Conservation (phyloP, 352 stramenopile species). For the Globisporangium orthogonon region DNA sequence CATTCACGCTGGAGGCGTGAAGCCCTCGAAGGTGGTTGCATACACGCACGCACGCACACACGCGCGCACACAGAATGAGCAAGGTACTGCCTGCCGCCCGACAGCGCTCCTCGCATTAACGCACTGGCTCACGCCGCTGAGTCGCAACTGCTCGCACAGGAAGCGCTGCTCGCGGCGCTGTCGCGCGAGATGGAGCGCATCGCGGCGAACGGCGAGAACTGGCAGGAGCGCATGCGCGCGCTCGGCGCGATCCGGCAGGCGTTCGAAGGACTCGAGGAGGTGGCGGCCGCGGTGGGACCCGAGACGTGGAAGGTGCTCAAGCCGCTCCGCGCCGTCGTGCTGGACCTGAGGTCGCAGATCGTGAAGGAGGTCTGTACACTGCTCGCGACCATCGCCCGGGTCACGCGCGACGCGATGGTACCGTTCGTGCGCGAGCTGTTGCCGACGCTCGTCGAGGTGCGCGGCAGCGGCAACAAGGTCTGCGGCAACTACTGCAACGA, state of each 20-base stretch:
- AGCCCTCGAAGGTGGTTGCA: too few species aligned
- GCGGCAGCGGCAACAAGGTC: slow-evolving; percentile 79
- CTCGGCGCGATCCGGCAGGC: slow-evolving; percentile 55
- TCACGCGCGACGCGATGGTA: slow-evolving; percentile 74
- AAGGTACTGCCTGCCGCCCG: background rate
- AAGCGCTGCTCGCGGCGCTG: slow-evolving; percentile 29
- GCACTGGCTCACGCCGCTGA: too few species aligned
- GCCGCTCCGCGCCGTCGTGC: slow-evolving; percentile 64
- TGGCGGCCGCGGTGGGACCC: slow-evolving; percentile 28
- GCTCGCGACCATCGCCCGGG: slow-evolving; percentile 49
- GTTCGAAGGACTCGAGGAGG: slow-evolving; percentile 55
- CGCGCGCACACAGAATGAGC: background rate
- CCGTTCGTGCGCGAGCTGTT: slow-evolving; percentile 70
- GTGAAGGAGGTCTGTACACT: slow-evolving; percentile 77
- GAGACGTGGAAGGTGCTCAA: slow-evolving; percentile 73
- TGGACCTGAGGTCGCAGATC: slow-evolving; percentile 80
- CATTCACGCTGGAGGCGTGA: too few species aligned
- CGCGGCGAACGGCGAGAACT: slow-evolving; percentile 72
- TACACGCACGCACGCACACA: too few species aligned
- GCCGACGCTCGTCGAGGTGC: slow-evolving; percentile 68
- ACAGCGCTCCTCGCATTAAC: too few species aligned
- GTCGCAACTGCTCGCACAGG: slow-evolving; percentile 7
- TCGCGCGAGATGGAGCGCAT: slow-evolving; percentile 74
- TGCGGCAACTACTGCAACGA: slow-evolving; percentile 76
- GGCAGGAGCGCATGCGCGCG: slow-evolving; percentile 67